These are phyloP conservation scores for Porogramme epimiltina DNA, from an alignment of 1,284 basidiomycete genomes.

Conservation along the genomic window DNA sequence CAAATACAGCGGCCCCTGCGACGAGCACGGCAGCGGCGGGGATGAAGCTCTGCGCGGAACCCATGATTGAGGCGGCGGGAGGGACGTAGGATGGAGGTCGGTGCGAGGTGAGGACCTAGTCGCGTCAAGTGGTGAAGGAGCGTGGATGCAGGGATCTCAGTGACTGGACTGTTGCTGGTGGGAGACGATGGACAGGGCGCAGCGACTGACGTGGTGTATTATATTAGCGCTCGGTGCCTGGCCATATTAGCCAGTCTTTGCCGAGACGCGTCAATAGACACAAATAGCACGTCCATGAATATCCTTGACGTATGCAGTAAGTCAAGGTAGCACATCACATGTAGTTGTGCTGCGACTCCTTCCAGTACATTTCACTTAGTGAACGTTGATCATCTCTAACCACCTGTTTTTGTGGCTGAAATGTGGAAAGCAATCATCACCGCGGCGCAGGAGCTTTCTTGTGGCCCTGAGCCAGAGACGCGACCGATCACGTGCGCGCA, in stretches of 20 bases:
- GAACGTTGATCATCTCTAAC: no score
- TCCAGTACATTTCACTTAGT: no score
- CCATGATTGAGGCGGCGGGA: conserved; percentile 38
- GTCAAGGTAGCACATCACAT: no score
- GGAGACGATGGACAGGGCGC: neutral
- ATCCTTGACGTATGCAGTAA: no score
- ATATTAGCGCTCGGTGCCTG: conserved; percentile 12
- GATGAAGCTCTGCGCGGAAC: conserved; percentile 48
- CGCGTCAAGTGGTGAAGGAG: conserved; percentile 2
- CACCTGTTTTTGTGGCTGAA: no score
- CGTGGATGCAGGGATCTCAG: neutral
- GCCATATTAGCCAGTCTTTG: conserved; percentile 13
- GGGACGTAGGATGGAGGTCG: neutral
- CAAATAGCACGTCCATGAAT: conserved; percentile 26
- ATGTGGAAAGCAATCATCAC: no score
- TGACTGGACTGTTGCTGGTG: neutral
- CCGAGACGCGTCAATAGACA: conserved; percentile 26
- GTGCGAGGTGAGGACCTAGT: neutral
- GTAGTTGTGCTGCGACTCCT: no score
- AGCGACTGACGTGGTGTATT: conserved; percentile 21
- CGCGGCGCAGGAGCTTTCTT: no score
- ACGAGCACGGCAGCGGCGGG: conserved; percentile 42
- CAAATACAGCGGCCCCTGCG: conserved; percentile 45
- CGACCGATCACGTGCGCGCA: no score
- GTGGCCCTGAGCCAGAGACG: no score